Conservation (phyloP, 371 early-diverging fungal genomes). For the Mucor irregularis region DNA sequence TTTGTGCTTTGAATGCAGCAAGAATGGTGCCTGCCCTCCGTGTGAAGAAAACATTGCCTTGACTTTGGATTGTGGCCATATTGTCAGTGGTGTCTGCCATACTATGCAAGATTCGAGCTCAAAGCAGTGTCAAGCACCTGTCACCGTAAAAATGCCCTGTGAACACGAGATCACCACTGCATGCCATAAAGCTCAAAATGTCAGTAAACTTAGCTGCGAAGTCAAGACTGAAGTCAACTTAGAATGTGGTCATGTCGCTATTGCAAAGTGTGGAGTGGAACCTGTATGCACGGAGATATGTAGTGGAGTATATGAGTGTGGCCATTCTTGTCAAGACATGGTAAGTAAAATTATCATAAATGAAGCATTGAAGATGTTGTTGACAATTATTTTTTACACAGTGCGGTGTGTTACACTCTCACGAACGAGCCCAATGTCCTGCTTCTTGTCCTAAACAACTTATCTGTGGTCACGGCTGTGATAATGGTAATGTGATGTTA, state of each 20-base stretch:
- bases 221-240: conserved; percentile 2
- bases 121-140: neutral
- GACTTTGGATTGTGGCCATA: conserved; percentile 26
- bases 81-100: neutral
- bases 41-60: conserved; percentile 10
- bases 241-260: conserved; percentile 32
- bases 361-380: too few relatives aligned
- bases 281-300: conserved; percentile 13
- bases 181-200: conserved; percentile 7
- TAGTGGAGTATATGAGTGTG: conserved; percentile 7
- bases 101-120: neutral
- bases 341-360: conserved; percentile 17
- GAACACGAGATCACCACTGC: neutral
- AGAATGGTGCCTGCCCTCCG: conserved; percentile 31
- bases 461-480: conserved; percentile 53
- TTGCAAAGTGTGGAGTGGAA: conserved; percentile 3
- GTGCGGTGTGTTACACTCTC: conserved; percentile 40
- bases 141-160: neutral
- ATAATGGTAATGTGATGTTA: conserved; percentile 28
- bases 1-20: conserved; percentile 31
- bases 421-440: conserved; percentile 32
- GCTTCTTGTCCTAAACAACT: conserved; percentile 42
- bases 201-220: neutral
- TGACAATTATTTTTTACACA: conserved; percentile 5
- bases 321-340: conserved; percentile 17